Evolutionary conservation across 2,329 filamentous ascomycete species (phyloP).

Genomic region (Xylariaceae sp.): DNA sequence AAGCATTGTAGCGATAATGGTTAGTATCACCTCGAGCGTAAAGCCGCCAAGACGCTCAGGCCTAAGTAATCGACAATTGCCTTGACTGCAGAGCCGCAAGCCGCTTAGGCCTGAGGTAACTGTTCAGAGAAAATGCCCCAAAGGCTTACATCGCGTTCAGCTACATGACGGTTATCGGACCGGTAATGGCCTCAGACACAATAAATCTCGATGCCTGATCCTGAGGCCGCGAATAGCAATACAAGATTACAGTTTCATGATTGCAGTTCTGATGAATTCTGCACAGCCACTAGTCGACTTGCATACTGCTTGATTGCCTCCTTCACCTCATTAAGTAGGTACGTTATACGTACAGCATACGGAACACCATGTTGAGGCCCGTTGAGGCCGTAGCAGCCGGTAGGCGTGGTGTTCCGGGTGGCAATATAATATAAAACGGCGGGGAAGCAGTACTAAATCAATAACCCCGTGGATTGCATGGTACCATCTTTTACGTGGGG

Average conservation of each 20-base stretch:
- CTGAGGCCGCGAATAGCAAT: conserved; percentile 3
- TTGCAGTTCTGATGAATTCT: background rate
- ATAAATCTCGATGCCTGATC: conserved; percentile 2
- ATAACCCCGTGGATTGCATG: conserved; percentile 2
- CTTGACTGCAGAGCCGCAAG: background rate
- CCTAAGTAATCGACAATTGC: no score
- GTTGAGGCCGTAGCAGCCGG: conserved; percentile 5
- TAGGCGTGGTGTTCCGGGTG: background rate
- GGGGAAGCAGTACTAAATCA: background rate
- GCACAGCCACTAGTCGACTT: conserved; percentile 2
- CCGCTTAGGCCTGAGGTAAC: background rate
- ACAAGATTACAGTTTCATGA: background rate
- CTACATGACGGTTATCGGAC: background rate
- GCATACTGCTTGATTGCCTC: conserved; percentile 3
- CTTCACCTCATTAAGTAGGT: background rate
- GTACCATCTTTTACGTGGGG: background rate
- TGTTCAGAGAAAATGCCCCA: background rate
- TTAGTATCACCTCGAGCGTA: no score
- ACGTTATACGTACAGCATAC: conserved; percentile 16
- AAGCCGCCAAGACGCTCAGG: no score
- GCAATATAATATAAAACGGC: background rate
- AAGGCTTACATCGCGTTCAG: background rate
- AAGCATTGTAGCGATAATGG: background rate
- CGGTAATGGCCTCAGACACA: conserved; percentile 7
- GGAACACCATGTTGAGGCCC: conserved; percentile 4